phyloP scores from a whole-genome alignment of 208 protist species.

The Naegleria lovaniensis region DNA sequence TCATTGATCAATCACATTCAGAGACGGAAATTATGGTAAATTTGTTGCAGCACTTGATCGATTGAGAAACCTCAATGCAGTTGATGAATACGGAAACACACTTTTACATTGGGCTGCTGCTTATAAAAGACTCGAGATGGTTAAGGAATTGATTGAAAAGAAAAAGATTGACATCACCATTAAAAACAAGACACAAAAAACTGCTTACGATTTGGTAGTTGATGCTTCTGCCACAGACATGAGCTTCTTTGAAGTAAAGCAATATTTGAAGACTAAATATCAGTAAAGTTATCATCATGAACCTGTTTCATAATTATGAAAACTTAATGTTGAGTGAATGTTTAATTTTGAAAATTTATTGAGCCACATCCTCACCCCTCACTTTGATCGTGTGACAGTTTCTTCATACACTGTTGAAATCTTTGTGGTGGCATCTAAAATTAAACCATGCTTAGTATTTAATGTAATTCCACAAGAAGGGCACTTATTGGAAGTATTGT shows the following conservation, averaged over 20 bases:
- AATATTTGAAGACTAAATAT: neutral
- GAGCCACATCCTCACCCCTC: no score
- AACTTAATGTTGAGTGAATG: no score
- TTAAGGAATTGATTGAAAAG: neutral
- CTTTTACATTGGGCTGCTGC: neutral
- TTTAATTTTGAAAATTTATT: no score
- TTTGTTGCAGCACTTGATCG: neutral
- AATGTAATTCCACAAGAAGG: no score
- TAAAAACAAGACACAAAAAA: neutral
- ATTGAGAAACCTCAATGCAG: neutral
- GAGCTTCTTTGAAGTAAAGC: neutral
- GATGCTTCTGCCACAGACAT: neutral
- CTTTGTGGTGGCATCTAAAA: no score
- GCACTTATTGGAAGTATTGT: no score
- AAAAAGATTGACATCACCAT: neutral
- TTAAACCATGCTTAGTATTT: no score
- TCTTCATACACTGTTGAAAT: no score
- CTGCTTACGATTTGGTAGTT: neutral
- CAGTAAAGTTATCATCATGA: neutral
- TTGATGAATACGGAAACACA: neutral
- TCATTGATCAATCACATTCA: neutral
- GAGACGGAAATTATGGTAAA: neutral
- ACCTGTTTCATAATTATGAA: no score
- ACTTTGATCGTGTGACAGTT: no score
- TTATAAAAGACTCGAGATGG: neutral